These are phyloP conservation scores for Phaeosphaeriaceae sp. DNA, from an alignment of 2,329 filamentous ascomycete species.

Conservation along the genomic window DNA sequence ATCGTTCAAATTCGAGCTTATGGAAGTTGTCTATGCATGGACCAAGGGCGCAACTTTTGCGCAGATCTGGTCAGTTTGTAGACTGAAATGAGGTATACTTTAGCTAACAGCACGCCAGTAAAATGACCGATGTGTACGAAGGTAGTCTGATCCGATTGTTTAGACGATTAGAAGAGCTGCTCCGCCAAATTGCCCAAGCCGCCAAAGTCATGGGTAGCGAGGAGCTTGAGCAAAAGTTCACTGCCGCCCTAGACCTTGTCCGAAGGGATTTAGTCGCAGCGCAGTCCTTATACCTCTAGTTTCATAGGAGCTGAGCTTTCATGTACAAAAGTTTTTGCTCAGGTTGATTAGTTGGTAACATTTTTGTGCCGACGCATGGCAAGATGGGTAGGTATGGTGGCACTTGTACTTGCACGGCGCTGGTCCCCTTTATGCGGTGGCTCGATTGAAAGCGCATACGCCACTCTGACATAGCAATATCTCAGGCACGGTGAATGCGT, in stretches of 20 bases:
- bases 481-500: conserved; percentile 21
- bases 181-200: conserved; percentile 94
- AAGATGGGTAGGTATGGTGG: conserved; percentile 20
- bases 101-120: conserved; percentile 61
- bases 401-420: conserved; percentile 22
- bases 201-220: conserved; percentile 98
- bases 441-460: conserved; percentile 12
- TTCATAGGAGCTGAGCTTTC: conserved; percentile 3
- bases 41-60: conserved; percentile 87
- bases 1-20: conserved; percentile 90
- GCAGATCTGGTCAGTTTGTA: conserved; percentile 82
- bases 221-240: conserved; percentile 91
- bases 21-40: conserved; percentile 96
- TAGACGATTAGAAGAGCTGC: conserved; percentile 89
- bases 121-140: conserved; percentile 99
- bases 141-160: conserved; percentile 95
- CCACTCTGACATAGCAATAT: conserved; percentile 20
- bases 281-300: conserved; percentile 81
- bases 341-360: conserved; percentile 15
- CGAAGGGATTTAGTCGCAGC: conserved; percentile 93
- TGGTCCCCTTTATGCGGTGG: conserved; percentile 15
- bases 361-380: conserved; percentile 7
- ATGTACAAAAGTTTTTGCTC: conserved; percentile 22
- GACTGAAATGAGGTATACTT: neutral
- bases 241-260: conserved; percentile 82